Conservation (phyloP, 805 yeast species). For the Diddensiella santjacobensis region DNA sequence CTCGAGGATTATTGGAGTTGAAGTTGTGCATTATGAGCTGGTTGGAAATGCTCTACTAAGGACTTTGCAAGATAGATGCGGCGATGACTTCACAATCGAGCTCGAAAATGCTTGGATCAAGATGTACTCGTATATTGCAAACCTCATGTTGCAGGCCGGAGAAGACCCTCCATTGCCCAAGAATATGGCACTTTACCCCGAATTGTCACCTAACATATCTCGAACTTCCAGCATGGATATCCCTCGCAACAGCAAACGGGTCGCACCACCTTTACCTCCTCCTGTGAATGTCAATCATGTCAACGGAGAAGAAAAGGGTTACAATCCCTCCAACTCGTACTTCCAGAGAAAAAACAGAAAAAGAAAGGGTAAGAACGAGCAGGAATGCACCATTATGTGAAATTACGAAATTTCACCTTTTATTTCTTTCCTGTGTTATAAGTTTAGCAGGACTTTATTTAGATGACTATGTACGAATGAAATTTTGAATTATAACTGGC, state of each 20-base stretch:
- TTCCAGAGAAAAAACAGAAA: conserved; percentile 12
- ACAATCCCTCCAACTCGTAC: conserved; percentile 15
- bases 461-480: too few species aligned
- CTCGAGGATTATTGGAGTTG: conserved; percentile 69
- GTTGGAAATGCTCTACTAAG: conserved; percentile 29
- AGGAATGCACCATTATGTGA: conserved; percentile 19
- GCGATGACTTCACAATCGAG: conserved; percentile 26
- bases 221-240: conserved; percentile 2
- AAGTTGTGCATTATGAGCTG: conserved; percentile 33
- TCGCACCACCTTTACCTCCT: conserved; percentile 1
- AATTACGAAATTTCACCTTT: too few species aligned
- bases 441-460: too few species aligned
- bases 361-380: conserved; percentile 12
- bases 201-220: background rate
- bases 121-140: conserved; percentile 29
- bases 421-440: too few species aligned
- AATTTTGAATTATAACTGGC: too few species aligned
- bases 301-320: conserved; percentile 7
- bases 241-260: conserved; percentile 2
- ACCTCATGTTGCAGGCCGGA: conserved; percentile 28
- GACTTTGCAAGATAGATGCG: conserved; percentile 27
- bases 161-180: conserved; percentile 33
- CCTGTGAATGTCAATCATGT: background rate
- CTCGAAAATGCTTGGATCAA: conserved; percentile 32
- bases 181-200: conserved; percentile 17